phyloP scores from a whole-genome alignment of 2,329 filamentous ascomycete genomes.

The Fusarium acutatum region DNA sequence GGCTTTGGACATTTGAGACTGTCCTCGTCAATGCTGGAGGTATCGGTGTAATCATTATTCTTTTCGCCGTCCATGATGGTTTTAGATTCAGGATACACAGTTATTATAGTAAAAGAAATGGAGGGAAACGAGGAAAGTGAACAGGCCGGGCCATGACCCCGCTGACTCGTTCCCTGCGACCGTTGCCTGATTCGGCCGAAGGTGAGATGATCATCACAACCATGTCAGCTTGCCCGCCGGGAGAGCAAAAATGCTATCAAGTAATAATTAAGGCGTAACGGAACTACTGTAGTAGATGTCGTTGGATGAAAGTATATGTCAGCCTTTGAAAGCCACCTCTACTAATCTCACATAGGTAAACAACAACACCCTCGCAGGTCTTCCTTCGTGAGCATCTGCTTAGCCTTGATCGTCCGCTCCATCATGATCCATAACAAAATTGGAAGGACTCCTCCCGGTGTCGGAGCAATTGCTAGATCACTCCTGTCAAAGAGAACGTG shows the following conservation, averaged over 20 bases:
- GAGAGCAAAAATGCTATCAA: too few species aligned
- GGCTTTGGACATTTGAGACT: neutral
- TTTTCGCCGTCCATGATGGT: too few species aligned
- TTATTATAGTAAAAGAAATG: too few species aligned
- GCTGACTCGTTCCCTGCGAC: neutral
- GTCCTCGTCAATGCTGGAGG: rapidly evolving
- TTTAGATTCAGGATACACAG: too few species aligned
- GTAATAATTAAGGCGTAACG: too few species aligned
- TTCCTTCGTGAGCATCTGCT: neutral
- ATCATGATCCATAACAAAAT: neutral
- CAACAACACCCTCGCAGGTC: neutral
- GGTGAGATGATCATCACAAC: too few species aligned
- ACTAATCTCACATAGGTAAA: neutral
- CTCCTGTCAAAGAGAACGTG: neutral
- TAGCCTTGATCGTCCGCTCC: neutral
- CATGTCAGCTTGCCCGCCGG: too few species aligned
- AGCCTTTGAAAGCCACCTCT: too few species aligned
- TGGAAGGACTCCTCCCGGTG: neutral
- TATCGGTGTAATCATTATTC: rapidly evolving
- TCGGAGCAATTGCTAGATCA: neutral
- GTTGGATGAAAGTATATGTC: too few species aligned
- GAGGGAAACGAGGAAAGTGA: too few species aligned
- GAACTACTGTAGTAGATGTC: too few species aligned
- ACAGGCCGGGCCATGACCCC: neutral
- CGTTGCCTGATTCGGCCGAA: neutral